phyloP scores from a whole-genome alignment of 2,329 filamentous ascomycete species.

The Ophiostoma himal-ulmi region DNA sequence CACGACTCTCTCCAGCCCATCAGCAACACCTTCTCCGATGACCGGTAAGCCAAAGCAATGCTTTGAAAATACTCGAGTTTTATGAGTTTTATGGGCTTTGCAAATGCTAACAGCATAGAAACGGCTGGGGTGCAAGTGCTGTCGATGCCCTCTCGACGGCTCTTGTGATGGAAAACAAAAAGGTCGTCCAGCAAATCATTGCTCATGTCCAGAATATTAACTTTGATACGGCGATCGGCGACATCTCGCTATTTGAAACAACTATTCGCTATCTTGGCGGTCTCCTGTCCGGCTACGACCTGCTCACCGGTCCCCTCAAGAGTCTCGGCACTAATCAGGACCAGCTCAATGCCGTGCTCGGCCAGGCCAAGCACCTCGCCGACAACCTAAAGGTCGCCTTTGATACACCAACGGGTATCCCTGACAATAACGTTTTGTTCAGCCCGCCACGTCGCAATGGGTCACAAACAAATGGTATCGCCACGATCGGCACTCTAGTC shows the following conservation, averaged over 20 bases:
- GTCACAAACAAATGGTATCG: constrained; percentile 60
- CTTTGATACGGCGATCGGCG: constrained; percentile 55
- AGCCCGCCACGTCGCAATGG: constrained; percentile 45
- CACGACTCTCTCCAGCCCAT: constrained; percentile 70
- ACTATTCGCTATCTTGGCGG: constrained; percentile 84
- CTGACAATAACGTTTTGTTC: constrained; percentile 62
- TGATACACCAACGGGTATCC: constrained; percentile 67
- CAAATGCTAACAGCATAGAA: constrained; percentile 43
- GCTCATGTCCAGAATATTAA: constrained; percentile 65
- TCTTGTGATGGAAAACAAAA: constrained; percentile 64
- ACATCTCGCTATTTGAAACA: constrained; percentile 79
- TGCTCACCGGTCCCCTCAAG: constrained; percentile 62
- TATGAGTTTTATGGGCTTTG: background rate
- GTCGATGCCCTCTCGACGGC: constrained; percentile 77
- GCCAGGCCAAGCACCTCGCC: constrained; percentile 63
- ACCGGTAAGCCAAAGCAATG: constrained; percentile 47
- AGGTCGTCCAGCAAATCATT: constrained; percentile 65
- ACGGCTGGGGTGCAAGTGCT: constrained; percentile 78
- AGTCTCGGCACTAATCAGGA: constrained; percentile 37
- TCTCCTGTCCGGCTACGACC: constrained; percentile 67
- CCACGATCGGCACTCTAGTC: constrained; percentile 70
- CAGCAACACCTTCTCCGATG: constrained; percentile 59
- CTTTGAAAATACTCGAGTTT: background rate
- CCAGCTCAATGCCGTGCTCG: constrained; percentile 55
- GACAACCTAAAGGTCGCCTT: constrained; percentile 73